Evolutionary conservation across 768 basidiomycete species (phyloP).

Genomic region (Mrakia gelida): DNA sequence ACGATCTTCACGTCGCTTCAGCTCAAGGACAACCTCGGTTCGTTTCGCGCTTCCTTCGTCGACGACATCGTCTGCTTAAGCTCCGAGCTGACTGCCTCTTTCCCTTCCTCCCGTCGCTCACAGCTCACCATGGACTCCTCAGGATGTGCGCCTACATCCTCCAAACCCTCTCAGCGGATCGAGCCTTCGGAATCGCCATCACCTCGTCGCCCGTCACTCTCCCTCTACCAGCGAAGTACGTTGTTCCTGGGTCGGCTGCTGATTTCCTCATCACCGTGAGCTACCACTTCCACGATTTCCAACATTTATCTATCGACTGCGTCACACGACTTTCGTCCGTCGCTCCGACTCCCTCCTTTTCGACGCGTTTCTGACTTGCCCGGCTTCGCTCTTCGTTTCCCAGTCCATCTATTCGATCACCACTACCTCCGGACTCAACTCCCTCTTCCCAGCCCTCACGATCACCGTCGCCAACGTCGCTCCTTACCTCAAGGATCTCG

Average conservation of each 20-base stretch:
- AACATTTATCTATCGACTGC: no score
- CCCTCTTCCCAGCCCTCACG: conserved; percentile 85
- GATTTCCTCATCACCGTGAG: conserved; percentile 85
- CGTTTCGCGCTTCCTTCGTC: conserved; percentile 38
- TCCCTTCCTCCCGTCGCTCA: conserved; percentile 3
- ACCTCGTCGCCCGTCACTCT: conserved; percentile 54
- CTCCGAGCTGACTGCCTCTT: neutral
- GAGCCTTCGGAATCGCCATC: conserved; percentile 67
- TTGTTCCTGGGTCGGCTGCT: conserved; percentile 63
- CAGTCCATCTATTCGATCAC: conserved; percentile 87
- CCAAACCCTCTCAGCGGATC: conserved; percentile 83
- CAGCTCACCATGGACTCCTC: conserved; percentile 87
- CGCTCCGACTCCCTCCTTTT: neutral
- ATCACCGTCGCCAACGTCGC: conserved; percentile 85
- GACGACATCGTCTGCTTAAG: neutral
- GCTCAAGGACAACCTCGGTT: conserved; percentile 90
- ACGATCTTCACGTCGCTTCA: conserved; percentile 77
- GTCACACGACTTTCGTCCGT: no score
- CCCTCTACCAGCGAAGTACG: conserved; percentile 72
- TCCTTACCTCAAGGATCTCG: conserved; percentile 76
- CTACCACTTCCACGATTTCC: no score
- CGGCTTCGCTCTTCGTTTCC: neutral
- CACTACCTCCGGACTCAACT: conserved; percentile 78
- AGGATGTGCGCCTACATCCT: conserved; percentile 85
- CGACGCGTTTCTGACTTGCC: neutral